Conservation (phyloP, 164 flowering plant genomes). For the Chimonanthus salicifolius region DNA sequence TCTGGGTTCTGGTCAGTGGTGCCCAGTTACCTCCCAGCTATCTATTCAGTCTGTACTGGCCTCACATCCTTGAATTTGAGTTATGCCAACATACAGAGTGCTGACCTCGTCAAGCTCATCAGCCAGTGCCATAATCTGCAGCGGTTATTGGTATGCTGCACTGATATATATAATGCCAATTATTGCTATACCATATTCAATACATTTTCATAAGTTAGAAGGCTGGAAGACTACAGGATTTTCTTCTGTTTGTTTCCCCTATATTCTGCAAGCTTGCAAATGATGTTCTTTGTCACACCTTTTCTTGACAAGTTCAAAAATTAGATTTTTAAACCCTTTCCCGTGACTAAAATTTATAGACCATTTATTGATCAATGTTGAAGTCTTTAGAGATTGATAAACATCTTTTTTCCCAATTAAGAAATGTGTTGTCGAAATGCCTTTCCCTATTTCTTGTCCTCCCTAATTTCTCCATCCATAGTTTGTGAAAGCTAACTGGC, state of each 20-base stretch:
- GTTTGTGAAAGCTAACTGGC: no score
- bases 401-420: no score
- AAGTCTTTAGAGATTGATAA: no score
- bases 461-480: no score
- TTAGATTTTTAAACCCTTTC: background rate
- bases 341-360: no score
- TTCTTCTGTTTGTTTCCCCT: background rate
- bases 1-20: constrained; percentile 90
- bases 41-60: constrained; percentile 53
- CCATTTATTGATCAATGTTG: no score
- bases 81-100: constrained; percentile 52
- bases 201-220: background rate
- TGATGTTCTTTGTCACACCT: background rate
- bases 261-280: background rate
- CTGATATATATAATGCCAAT: no score
- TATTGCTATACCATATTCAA: background rate
- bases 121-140: constrained; percentile 61
- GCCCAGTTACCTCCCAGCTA: constrained; percentile 54
- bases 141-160: constrained; percentile 56
- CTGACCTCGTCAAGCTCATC: constrained; percentile 60
- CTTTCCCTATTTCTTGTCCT: no score
- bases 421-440: no score
- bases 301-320: background rate
- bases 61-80: constrained; percentile 75
- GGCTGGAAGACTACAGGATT: no score